Evolutionary conservation across 2,329 filamentous ascomycete species (phyloP).

Genomic region (Venturia aucupariae): DNA sequence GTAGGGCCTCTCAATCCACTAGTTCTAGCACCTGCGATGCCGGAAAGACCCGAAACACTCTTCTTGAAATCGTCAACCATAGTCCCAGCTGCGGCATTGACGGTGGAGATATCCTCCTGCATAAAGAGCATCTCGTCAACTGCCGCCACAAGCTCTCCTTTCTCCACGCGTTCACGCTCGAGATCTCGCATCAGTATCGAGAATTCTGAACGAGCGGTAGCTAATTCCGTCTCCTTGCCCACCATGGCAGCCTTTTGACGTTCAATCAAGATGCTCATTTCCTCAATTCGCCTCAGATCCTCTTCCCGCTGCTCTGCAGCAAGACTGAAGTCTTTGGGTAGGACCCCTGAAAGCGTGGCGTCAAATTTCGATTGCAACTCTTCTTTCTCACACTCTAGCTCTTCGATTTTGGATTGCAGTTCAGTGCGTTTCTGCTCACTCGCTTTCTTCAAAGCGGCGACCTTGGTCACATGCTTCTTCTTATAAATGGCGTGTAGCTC

Average conservation of each 20-base stretch:
- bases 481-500: conserved; percentile 93
- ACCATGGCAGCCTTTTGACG: conserved; percentile 65
- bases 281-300: conserved; percentile 45
- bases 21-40: conserved; percentile 30
- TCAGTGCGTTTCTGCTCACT: conserved; percentile 79
- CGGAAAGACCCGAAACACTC: conserved; percentile 33
- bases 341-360: conserved; percentile 52
- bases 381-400: conserved; percentile 65
- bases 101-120: conserved; percentile 37
- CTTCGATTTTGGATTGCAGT: conserved; percentile 61
- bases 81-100: conserved; percentile 21
- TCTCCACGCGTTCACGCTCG: conserved; percentile 69
- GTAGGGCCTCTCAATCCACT: conserved; percentile 54
- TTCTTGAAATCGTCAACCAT: conserved; percentile 41
- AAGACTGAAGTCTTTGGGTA: conserved; percentile 19
- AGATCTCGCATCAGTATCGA: conserved; percentile 55
- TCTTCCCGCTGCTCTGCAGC: conserved; percentile 22
- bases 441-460: conserved; percentile 71
- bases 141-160: conserved; percentile 70
- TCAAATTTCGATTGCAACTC: conserved; percentile 58
- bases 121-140: conserved; percentile 79
- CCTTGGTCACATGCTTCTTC: conserved; percentile 94
- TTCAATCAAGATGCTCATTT: conserved; percentile 57
- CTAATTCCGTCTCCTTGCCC: conserved; percentile 64
- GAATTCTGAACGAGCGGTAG: conserved; percentile 61